These are phyloP conservation scores for Knufia fluminis DNA, from an alignment of 2,329 filamentous ascomycete species.

Conservation along the genomic window DNA sequence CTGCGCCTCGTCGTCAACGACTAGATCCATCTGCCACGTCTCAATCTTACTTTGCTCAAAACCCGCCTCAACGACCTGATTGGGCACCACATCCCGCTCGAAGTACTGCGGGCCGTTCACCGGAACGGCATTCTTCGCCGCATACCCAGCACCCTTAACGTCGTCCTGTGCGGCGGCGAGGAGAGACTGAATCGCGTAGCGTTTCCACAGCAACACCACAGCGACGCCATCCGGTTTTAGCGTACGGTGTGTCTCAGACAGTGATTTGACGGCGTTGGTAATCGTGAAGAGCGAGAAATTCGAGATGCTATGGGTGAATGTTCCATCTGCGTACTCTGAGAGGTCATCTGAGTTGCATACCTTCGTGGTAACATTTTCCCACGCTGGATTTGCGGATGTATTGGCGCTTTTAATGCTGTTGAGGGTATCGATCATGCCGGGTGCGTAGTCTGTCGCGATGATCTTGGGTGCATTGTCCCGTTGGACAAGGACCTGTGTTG, in stretches of 20 bases:
- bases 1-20: neutral
- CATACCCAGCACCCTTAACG: constrained; percentile 6
- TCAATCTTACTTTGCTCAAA: constrained; percentile 1
- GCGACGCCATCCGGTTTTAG: constrained; percentile 33
- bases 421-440: constrained; percentile 16
- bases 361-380: neutral
- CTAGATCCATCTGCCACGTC: constrained; percentile 1
- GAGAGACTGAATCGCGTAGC: constrained; percentile 1
- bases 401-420: neutral
- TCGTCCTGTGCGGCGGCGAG: constrained; percentile 6
- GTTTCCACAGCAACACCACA: constrained; percentile 3
- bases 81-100: neutral
- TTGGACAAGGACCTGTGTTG: constrained; percentile 22
- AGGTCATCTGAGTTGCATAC: constrained; percentile 6
- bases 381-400: neutral
- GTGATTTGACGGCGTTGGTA: constrained; percentile 9
- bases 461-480: constrained; percentile 6
- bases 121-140: neutral
- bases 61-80: constrained; percentile 4
- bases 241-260: constrained; percentile 26
- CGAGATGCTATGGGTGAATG: constrained; percentile 10
- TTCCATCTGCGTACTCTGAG: neutral
- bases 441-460: constrained; percentile 20
- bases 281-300: constrained; percentile 13
- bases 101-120: constrained; percentile 8